These are phyloP conservation scores for Platanthera guangdongensis DNA, from an alignment of 106 monocot genomes.

Conservation along the genomic window DNA sequence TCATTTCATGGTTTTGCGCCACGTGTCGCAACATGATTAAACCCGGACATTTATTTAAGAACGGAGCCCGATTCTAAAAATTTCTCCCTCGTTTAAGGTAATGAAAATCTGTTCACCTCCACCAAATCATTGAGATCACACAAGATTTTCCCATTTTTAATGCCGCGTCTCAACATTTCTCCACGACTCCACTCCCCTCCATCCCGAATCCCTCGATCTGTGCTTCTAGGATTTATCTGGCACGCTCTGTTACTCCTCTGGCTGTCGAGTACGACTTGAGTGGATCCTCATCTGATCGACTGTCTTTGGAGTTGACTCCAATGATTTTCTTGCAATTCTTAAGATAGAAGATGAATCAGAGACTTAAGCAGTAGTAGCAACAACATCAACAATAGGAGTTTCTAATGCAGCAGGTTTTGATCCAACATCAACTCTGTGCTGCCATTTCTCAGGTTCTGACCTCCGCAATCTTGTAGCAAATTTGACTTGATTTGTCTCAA, in stretches of 20 bases:
- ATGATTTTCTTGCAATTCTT: background rate
- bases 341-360: slow-evolving; percentile 21
- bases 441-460: slow-evolving; percentile 53
- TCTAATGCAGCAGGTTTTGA: slow-evolving; percentile 54
- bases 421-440: slow-evolving; percentile 48
- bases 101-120: too few relatives aligned
- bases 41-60: too few relatives aligned
- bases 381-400: slow-evolving; percentile 25
- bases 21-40: too few relatives aligned
- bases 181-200: background rate
- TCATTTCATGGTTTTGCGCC: too few relatives aligned
- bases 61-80: too few relatives aligned
- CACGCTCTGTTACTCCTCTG: background rate
- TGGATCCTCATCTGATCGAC: background rate
- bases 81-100: too few relatives aligned
- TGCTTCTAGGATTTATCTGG: slow-evolving; percentile 1
- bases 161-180: background rate
- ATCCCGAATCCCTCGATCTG: background rate
- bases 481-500: background rate
- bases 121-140: too few relatives aligned
- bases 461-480: background rate
- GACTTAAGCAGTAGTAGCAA: slow-evolving; percentile 23
- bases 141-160: background rate
- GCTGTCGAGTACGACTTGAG: background rate
- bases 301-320: background rate